phyloP scores from a whole-genome alignment of 2,329 filamentous ascomycete genomes.

The Pseudocercospora musae region DNA sequence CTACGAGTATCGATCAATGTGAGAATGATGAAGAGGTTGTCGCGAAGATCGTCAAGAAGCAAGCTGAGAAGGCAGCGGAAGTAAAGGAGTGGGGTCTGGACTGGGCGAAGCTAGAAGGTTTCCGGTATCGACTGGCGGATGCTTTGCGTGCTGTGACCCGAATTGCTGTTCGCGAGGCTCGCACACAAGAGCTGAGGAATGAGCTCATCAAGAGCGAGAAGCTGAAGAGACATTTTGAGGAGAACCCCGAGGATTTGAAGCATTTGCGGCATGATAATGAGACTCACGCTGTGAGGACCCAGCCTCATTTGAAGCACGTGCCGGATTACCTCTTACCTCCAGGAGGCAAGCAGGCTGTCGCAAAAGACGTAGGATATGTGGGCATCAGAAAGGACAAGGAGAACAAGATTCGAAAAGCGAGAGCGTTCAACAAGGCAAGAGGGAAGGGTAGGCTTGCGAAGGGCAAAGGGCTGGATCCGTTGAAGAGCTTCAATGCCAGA shows the following conservation, averaged over 20 bases:
- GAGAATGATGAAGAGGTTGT: conserved; percentile 84
- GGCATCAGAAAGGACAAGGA: conserved; percentile 54
- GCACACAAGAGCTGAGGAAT: conserved; percentile 80
- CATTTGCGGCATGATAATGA: conserved; percentile 90
- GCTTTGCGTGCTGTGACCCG: conserved; percentile 86
- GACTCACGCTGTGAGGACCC: conserved; percentile 74
- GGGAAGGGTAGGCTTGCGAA: conserved; percentile 52
- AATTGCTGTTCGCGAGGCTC: conserved; percentile 83
- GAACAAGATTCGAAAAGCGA: conserved; percentile 48
- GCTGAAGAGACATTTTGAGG: conserved; percentile 91
- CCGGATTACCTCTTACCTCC: conserved; percentile 87
- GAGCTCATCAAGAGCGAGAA: conserved; percentile 94
- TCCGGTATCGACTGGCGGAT: conserved; percentile 92
- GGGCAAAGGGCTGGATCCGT: conserved; percentile 71
- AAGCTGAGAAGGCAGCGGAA: conserved; percentile 73
- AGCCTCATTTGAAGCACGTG: conserved; percentile 88
- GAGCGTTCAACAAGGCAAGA: conserved; percentile 43
- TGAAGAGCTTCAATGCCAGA: conserved; percentile 75
- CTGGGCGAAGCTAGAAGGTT: conserved; percentile 88
- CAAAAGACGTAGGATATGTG: conserved; percentile 71
- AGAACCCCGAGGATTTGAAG: conserved; percentile 84
- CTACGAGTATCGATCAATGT: conserved; percentile 70
- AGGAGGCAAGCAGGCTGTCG: conserved; percentile 64
- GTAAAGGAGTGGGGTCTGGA: conserved; percentile 92
- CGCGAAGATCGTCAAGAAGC: conserved; percentile 72